Base-by-base conservation (phyloP, 257 asterid species). In the Nicotiana undulata region DNA sequence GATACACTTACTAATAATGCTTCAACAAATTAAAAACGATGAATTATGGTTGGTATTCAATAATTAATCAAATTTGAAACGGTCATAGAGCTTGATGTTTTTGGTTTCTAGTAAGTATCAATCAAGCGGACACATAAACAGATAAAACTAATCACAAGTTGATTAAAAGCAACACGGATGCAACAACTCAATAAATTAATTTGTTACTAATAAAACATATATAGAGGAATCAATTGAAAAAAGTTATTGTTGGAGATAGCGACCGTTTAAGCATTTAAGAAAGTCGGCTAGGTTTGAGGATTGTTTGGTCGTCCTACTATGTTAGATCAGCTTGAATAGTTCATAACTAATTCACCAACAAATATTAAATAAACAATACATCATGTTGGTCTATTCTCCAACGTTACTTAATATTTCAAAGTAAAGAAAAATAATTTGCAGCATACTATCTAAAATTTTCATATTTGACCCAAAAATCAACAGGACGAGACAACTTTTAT, bases 291-390 rank as follows among this genome's bases (percentile, higher is more conserved):
- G 63, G 83, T 77, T 66, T 68, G 58, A 66, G 20, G 9, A 56
- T 65, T 77, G 75, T 22, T 76, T 60, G 85, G 91, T 49, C 89
- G 91, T 49, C 89, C 89, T 72, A 79, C 79, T 63, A 46, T 70
- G 80, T 83, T 77, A 76, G 53, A 82, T 68, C 84, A 81, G 74
- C 77, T 83, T 37, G 55, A 37, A 37, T 37, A 34, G 76, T 37
- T 67, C 76, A 11, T 17, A n/a, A 37, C 55, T 67, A 67, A 37
- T 67, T 67, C 76, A 67, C 76, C 18, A 67, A 37, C 31, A n/a
- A 40, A 40, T 40, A 40, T 40, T 40, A 40, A 40, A 4, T 9
- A 67, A n/a, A 7, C 2, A 61, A 5, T 10, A 37, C 18, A 34
- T 34, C 31, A 52, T 29, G 26, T 67, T n/a, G 53, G 31, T 67